phyloP scores from a whole-genome alignment of 306 rosid species.

The Quercus agrifolia region DNA sequence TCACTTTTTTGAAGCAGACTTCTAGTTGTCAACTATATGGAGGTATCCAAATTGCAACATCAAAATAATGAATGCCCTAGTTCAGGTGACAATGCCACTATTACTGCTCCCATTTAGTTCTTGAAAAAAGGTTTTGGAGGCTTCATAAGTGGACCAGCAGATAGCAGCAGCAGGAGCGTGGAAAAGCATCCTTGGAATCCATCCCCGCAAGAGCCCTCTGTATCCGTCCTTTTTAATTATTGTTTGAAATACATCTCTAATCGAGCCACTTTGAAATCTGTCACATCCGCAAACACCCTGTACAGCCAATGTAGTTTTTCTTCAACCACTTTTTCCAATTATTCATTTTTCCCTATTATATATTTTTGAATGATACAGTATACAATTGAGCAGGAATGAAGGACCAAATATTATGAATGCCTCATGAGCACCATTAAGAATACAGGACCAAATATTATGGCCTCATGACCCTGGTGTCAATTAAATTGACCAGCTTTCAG shows the following conservation, averaged over 20 bases:
- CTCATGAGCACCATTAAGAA: background rate
- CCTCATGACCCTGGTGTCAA: background rate
- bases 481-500: background rate
- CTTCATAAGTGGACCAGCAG: slow-evolving; percentile 98
- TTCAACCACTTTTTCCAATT: background rate
- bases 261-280: slow-evolving; percentile 82
- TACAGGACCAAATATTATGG: background rate
- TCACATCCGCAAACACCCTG: slow-evolving; percentile 98
- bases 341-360: background rate
- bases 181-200: slow-evolving; percentile 96
- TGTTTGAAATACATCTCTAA: slow-evolving; percentile 61
- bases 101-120: slow-evolving; percentile 42
- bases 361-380: background rate
- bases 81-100: slow-evolving; percentile 40
- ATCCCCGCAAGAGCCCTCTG: slow-evolving; percentile 86
- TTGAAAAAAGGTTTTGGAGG: slow-evolving; percentile 74
- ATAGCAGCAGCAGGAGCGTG: slow-evolving; percentile 99
- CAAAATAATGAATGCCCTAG: slow-evolving; percentile 25
- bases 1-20: slow-evolving; percentile 13
- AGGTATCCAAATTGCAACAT: slow-evolving; percentile 21
- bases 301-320: slow-evolving; percentile 3
- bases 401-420: background rate
- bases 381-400: background rate
- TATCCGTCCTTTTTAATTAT: slow-evolving; percentile 80
- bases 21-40: slow-evolving; percentile 5